Base-by-base conservation (phyloP, 352 stramenopile genomes). In the Phytophthora parvispora region DNA sequence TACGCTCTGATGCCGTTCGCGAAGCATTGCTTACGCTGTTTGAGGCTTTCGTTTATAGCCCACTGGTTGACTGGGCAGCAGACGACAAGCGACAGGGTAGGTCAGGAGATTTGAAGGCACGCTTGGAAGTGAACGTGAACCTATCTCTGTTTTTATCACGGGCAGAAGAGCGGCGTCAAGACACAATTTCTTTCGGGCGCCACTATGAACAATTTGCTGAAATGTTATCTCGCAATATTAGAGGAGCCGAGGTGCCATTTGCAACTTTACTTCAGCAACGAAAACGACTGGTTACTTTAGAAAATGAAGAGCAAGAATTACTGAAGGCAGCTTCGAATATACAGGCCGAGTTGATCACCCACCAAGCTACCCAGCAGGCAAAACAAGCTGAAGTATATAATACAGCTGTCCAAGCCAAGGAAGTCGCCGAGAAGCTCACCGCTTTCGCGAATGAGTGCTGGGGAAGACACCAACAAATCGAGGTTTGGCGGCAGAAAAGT, bases 21-120 rank as follows among this genome's bases (percentile, higher is more conserved):
- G 88, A 97, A 71, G 78, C 85, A 0, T 67, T 97, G 28, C 53
- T 96, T 16, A 83, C 84, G 29, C 56, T 97, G 28, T 69, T 97
- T 20, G 88, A 97, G 45, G 87, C 90, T 15, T 97, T 97, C 45
- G 87, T 96, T 47, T 96, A 97, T 62, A 89, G 93, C 13, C 91
- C 91, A 22, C 75, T 97, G 3, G 75, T 87, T 6, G 87, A 97
- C 50, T 97, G 91, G 90, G 81, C 79, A 29, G 55, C 58, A 18
- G 82, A 83, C 9, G 80, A 86, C 31, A 81, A 68, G 38, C 64
- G 75, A 32, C 75, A 72, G 29, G 72, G 74, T 20, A 54, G 64
- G 18, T 74, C 67, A 18, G 75, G 69, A 36, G 81, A 89, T 34
- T 70, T 86, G 28, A 94, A 94, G 59, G 77, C 87, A 29, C 85